Base-by-base conservation (phyloP, 495 filamentous ascomycete genomes). In the Lasiosphaeria hispida region DNA sequence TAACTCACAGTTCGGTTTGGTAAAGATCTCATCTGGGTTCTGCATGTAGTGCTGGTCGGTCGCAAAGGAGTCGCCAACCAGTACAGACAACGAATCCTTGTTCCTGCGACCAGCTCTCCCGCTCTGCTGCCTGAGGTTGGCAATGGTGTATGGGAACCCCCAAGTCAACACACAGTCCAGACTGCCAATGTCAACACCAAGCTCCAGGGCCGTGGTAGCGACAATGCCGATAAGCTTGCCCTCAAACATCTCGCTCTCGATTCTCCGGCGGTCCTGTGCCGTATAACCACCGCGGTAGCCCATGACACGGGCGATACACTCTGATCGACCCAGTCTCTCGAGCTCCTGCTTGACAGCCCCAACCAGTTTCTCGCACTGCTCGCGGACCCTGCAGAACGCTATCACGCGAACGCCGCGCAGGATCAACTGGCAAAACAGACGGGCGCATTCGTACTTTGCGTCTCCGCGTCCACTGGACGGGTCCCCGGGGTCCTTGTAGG, bases 201-300 rank as follows among this genome's bases (percentile, higher is more conserved):
- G 72, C 69, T 97, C 94, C 7, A 99, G 77, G 7, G 94, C 94
- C 55, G 85, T 96, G 1, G 94, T 99, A 7, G 92, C 94, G 8
- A 99, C 82, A 55, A 99, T 94, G 4, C 94, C 95, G 67, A 97
- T 79, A 6, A 99, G 76, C 63, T 92, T 91, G 0, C 94, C 94
- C 48, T 96, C 90, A 61, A 97, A 97, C 94, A 99, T 97, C 65
- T 97, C 94, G 36, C 80, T 86, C 72, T 99, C 94, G 47, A 99
- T 97, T 47, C 79, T 77, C 18, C 95, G 83, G 39, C 94, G 82
- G 67, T 99, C 94, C 75, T 97, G 93, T 10, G 94, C 86, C 10
- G 92, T 96, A 68, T 99, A 99, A 1, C 94, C 94, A 13, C 94
- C 95, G 58, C 94, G 82, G 69, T 99, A 99, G 0, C 91, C 91